Evolutionary conservation across 2,329 filamentous ascomycete species (phyloP), one percentile per base, ranked within the genome.

Genomic region (Daldinia eschscholtzii): DNA sequence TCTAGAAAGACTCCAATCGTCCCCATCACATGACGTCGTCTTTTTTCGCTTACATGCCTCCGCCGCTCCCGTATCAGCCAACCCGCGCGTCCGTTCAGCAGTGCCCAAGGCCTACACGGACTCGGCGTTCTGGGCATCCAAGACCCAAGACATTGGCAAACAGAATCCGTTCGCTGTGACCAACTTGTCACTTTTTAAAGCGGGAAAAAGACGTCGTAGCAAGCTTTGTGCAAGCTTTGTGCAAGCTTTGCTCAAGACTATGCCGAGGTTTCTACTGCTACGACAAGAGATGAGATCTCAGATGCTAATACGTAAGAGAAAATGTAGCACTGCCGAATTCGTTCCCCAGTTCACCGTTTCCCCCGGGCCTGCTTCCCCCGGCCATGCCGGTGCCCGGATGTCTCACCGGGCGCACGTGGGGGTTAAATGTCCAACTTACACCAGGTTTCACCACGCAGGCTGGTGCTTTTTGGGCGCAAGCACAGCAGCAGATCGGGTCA

Each of bases 381-480:
- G 67, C 57, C 57, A 57, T 75, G 62, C 72, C 74, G 74, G 72
- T 64, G 68, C 44, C 74, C 74, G 74, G 70, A 42, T 72, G 72
- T 73, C 68, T 73, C 72, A 73, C 72, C 68, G 68, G 58, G 10
- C 64, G 70, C 75, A 76, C 74, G 75, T 76, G 75, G 75, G 72
- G 75, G 72, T 7, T 65, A 63, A 28, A 30, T 41, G 39, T 57
- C 39, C 61, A 57, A 52, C 6, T 42, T 53, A 64, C 15, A 9
- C n/a, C n/a, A 18, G 67, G 69, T 67, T 67, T 57, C 70, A 70
- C 64, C 61, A 46, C 65, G 18, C 53, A 56, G 48, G 30, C 42
- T 59, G 42, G 28, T 42, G 46, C 26, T 52, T 52, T 52, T 52
- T 26, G 15, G 26, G 46, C 46, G 46, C 28, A 52, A 57, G 26